Evolutionary conservation across 306 rosid genomes (phyloP), one percentile per base, ranked within the genome.

Genomic region (Quercus wislizeni): DNA sequence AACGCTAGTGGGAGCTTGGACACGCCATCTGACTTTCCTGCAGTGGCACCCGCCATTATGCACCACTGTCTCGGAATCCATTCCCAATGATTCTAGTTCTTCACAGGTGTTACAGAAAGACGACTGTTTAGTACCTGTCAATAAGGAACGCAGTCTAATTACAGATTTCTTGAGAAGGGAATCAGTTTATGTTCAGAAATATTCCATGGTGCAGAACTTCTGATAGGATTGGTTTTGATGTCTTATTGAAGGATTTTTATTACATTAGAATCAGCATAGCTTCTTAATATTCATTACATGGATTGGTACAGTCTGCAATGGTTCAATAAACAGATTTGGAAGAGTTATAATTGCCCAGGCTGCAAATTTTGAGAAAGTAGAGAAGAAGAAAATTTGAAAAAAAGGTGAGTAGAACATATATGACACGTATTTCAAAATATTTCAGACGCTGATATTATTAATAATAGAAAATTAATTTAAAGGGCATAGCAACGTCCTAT

Each of bases 11-110:
- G 93, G 89, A 30, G 97, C 97, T 54, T 55, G 23, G 41, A 83
- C 95, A 57, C 54, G 89, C 99, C 99, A 94, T 81, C 83, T 87
- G 27, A 94, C 89, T 52, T 83, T 91, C 93, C 83, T 80, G 87
- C 99, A 94, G 80, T 91, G 99, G 78, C 99, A 94, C 12, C 97
- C 95, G 23, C 98, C 98, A 18, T 58, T 75, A 65, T 94, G 98
- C 76, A 75, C 89, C 65, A 88, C 88, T 55, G 73, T 54, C 76
- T 85, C 92, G 30, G 83, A 78, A 21, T 87, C 91, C 98, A 94
- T 92, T 80, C 76, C 65, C 55, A 78, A 10, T 33, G 61, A 31
- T 84, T 84, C 79, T 62, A 9, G 31, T 76, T 30, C 74, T 69
- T 25, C 35, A 27, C 57, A 23, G 21, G 56, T 19, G 57, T 30